A percentile compares a stretch with the other conserved stretches of the same genome.
Evolutionary conservation across 768 basidiomycete species (phyloP).

Genomic region (Mycena sanguinolenta): DNA sequence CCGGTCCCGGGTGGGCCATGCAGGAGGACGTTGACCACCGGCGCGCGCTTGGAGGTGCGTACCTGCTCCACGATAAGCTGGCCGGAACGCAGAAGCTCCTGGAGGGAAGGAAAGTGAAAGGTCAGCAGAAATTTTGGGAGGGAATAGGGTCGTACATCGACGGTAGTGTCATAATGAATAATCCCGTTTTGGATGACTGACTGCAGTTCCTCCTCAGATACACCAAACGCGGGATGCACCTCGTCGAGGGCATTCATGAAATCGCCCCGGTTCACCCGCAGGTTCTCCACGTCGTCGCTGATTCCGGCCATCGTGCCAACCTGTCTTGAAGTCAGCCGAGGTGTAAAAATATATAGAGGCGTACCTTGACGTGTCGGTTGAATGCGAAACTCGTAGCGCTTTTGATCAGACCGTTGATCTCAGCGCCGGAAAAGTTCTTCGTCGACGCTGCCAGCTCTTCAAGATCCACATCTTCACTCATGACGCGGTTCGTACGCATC

Average conservation of each 20-base stretch:
- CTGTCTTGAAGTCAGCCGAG: constrained; percentile 39
- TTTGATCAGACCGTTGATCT: constrained; percentile 96
- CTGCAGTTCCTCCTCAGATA: constrained; percentile 94
- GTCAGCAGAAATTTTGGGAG: constrained; percentile 11
- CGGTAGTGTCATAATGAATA: constrained; percentile 81
- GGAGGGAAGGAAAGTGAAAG: constrained; percentile 8
- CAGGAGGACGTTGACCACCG: constrained; percentile 90
- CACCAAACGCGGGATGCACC: constrained; percentile 97
- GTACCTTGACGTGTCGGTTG: constrained; percentile 92
- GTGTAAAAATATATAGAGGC: neutral
- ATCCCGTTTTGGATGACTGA: constrained; percentile 97
- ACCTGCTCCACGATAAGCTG: constrained; percentile 95
- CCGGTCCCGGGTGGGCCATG: constrained; percentile 93
- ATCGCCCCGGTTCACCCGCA: constrained; percentile 88
- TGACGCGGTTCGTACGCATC: constrained; percentile 92
- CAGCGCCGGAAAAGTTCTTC: constrained; percentile 98
- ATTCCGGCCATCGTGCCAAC: constrained; percentile 98
- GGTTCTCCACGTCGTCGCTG: constrained; percentile 93
- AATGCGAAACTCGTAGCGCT: constrained; percentile 99
- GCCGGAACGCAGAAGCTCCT: constrained; percentile 92
- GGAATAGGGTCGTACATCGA: constrained; percentile 75
- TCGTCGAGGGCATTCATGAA: constrained; percentile 94
- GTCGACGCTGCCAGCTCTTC: constrained; percentile 84
- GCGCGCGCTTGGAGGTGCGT: constrained; percentile 88
- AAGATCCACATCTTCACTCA: constrained; percentile 89